phyloP scores from a whole-genome alignment of 1,284 basidiomycete genomes.

The Wallemia hederae region DNA sequence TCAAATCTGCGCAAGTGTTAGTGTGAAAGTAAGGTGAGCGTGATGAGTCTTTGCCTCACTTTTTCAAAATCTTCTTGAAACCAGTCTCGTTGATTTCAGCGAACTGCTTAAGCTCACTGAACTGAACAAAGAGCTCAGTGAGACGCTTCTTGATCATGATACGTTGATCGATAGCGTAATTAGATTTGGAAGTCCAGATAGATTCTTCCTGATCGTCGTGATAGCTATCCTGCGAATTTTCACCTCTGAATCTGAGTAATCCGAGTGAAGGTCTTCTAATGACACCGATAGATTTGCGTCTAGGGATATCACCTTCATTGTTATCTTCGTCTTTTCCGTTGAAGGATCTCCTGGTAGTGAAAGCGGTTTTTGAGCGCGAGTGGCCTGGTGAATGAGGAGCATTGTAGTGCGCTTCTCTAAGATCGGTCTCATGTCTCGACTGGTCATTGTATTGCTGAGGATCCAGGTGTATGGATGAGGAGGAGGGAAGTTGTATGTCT shows the following conservation, averaged over 20 bases:
- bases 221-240: slow-evolving; percentile 7
- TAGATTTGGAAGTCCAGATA: slow-evolving; percentile 50
- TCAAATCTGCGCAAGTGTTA: slow-evolving; percentile 35
- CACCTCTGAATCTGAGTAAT: not conserved
- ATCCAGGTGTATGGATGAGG: not conserved
- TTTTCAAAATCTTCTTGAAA: slow-evolving; percentile 88
- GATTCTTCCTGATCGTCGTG: slow-evolving; percentile 6
- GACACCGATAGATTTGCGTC: not conserved
- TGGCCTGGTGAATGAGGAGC: slow-evolving; percentile 4
- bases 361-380: slow-evolving; percentile 6
- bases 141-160: slow-evolving; percentile 76
- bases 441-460: not conserved
- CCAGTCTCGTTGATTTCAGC: slow-evolving; percentile 80
- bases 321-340: not conserved
- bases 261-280: not conserved
- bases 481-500: not conserved
- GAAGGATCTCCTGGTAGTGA: not conserved
- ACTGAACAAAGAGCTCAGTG: slow-evolving; percentile 51
- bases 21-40: not conserved
- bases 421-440: slow-evolving; percentile 3
- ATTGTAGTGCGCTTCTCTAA: slow-evolving; percentile 7
- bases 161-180: slow-evolving; percentile 65
- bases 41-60: slow-evolving; percentile 23
- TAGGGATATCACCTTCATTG: not conserved
- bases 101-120: slow-evolving; percentile 68